A percentile compares a stretch with the other conserved stretches of the same genome.
Evolutionary conservation across 169 alveolate genomes (phyloP).

Genomic region (Besnoitia besnoiti): DNA sequence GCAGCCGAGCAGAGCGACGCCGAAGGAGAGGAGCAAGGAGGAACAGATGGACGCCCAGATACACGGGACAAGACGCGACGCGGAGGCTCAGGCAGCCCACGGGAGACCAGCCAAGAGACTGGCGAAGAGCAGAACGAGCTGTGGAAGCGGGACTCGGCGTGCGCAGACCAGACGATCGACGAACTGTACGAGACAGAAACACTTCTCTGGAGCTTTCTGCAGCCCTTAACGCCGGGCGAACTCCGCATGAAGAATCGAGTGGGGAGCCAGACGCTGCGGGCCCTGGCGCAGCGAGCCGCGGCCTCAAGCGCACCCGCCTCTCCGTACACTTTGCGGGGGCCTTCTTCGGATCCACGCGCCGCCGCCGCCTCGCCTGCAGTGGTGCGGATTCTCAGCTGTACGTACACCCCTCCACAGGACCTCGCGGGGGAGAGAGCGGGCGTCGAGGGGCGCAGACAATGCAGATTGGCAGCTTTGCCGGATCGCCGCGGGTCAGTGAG

Average conservation of each 20-base stretch:
- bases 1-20: not conserved
- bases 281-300: not conserved
- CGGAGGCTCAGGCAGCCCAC: not conserved
- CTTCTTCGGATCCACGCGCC: too few species aligned
- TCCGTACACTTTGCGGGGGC: too few species aligned
- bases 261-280: not conserved
- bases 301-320: too few species aligned
- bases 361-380: not conserved
- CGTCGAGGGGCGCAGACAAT: too few species aligned
- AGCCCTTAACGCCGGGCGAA: not conserved
- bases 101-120: too few species aligned
- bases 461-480: too few species aligned
- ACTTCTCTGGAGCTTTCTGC: not conserved
- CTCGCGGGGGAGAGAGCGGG: too few species aligned
- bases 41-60: not conserved
- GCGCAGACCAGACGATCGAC: too few species aligned
- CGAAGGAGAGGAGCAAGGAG: not conserved
- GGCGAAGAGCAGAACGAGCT: not conserved
- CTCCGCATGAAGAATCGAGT: not conserved
- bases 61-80: not conserved
- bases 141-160: not conserved
- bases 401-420: constrained; percentile 5
- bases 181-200: not conserved
- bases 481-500: too few species aligned
- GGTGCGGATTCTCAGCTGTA: not conserved